Base-by-base conservation (phyloP, 140 eudicot genomes). In the Ambrosia hybrid region DNA sequence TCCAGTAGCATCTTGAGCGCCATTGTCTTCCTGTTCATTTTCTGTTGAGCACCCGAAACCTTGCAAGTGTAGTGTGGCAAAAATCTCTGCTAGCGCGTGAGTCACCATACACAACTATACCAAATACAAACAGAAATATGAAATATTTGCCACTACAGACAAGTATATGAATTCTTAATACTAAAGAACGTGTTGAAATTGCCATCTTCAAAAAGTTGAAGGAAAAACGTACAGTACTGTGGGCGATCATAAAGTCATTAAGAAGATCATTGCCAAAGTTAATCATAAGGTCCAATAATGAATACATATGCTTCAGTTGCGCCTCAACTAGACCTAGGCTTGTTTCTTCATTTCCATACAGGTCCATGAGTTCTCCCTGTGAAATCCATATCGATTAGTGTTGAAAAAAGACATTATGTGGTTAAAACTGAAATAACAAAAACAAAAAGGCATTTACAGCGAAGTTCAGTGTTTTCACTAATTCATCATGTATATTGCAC, bases 41-140 rank as follows among this genome's bases (percentile, higher is more conserved):
- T 94, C 97, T 0, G 67, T 14, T n/a, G 81, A 12, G 55, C 67
- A 66, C 5, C 96, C 94, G 81, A 72, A 94, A 58, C 99, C 99
- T 81, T 88, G 86, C 55, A 87, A 77, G 74, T 85, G 90, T 69
- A 90, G 64, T 34, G 96, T 77, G 33, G 95, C 87, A 43, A 94
- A 85, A 17, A 79, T 76, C 73, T 84, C 87, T 6, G 96, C 94
- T 45, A 94, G 88, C 21, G 68, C 89, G 74, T 82, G 84, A 43
- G 97, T 86, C 56, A 90, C 75, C 71, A 76, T 62, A 39, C 92
- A 87, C 57, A 94, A 78, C 99, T 94, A 85, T 51, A 62, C 14
- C 38, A 45, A 55, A 51, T 4, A 45, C 52, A 37, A 49, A 57
- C 46, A 49, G 13, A 17, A 51, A 34, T 62, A 49, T 39, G 10